Conservation (phyloP, 768 basidiomycete species). For the Coprinopsis marcescibilis region DNA sequence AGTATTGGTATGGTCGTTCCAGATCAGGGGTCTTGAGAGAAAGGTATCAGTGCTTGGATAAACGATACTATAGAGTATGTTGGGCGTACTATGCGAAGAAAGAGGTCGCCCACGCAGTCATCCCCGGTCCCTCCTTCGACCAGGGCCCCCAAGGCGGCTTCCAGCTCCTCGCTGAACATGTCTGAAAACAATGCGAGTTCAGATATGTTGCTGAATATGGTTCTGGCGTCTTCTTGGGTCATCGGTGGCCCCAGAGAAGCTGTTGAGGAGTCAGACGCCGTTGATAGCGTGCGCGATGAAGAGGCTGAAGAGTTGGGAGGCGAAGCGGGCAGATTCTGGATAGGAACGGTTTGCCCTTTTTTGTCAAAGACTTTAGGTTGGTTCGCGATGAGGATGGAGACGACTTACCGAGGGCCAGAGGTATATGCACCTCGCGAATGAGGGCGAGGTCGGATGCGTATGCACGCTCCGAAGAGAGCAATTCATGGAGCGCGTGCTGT, state of each 20-base stretch:
- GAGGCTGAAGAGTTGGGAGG: slow-evolving; percentile 48
- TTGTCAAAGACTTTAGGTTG: slow-evolving; percentile 9
- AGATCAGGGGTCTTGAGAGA: slow-evolving; percentile 57
- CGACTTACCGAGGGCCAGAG: slow-evolving; percentile 59
- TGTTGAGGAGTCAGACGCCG: slow-evolving; percentile 43
- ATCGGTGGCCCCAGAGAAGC: slow-evolving; percentile 48
- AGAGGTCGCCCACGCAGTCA: slow-evolving; percentile 65
- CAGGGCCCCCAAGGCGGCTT: slow-evolving; percentile 57
- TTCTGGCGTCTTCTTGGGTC: slow-evolving; percentile 61
- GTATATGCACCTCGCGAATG: slow-evolving; percentile 73
- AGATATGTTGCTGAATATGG: slow-evolving; percentile 72
- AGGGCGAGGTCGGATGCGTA: slow-evolving; percentile 82
- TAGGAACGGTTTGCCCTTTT: slow-evolving; percentile 28
- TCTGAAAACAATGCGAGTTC: slow-evolving; percentile 73
- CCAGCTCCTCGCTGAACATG: slow-evolving; percentile 55
- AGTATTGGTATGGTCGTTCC: slow-evolving; percentile 68
- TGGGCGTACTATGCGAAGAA: slow-evolving; percentile 60
- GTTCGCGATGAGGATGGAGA: slow-evolving; percentile 10
- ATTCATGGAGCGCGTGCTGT: slow-evolving; percentile 69
- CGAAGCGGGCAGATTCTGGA: slow-evolving; percentile 33
- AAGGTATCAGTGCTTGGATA: slow-evolving; percentile 5
- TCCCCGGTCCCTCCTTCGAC: slow-evolving; percentile 62
- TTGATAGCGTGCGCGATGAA: slow-evolving; percentile 44
- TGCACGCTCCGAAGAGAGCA: slow-evolving; percentile 73
- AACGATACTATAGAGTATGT: slow-evolving; percentile 4